Percentiles rank a stretch among this genome's conserved stretches.
Conservation (phyloP, 306 rosid genomes). For the Medicago ruthenica region DNA sequence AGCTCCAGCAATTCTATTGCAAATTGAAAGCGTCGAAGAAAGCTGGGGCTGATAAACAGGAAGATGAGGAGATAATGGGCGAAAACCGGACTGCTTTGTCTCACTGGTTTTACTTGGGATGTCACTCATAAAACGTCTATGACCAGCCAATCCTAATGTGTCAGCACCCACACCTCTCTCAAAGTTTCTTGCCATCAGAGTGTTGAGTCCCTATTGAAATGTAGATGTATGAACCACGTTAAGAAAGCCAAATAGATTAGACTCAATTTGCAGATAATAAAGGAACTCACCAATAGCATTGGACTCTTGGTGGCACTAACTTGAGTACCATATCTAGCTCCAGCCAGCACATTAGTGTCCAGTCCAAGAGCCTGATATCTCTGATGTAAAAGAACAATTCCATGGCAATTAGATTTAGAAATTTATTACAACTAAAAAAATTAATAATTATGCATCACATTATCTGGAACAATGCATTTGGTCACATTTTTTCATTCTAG, state of each 20-base stretch:
- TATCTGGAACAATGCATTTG: not conserved
- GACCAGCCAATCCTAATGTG: constrained; percentile 71
- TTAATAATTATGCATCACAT: constrained; percentile 11
- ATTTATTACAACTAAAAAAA: constrained; percentile 6
- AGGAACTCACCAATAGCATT: constrained; percentile 73
- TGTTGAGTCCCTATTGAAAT: constrained; percentile 71
- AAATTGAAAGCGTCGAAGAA: constrained; percentile 51
- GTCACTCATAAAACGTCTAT: constrained; percentile 70
- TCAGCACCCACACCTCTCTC: constrained; percentile 76
- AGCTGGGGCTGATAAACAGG: constrained; percentile 60
- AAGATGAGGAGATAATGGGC: constrained; percentile 63
- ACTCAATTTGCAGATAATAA: constrained; percentile 16
- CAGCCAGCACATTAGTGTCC: constrained; percentile 68
- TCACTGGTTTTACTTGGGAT: constrained; percentile 62
- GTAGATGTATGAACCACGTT: constrained; percentile 19
- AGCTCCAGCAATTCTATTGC: constrained; percentile 55
- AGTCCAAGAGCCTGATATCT: constrained; percentile 69
- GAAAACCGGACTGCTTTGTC: constrained; percentile 54
- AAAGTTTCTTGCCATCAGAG: constrained; percentile 76
- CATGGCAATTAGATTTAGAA: constrained; percentile 36
- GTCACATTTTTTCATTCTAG: not conserved
- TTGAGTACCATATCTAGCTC: constrained; percentile 72
- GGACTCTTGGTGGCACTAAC: constrained; percentile 84
- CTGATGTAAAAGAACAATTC: constrained; percentile 54
- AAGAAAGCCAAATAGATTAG: constrained; percentile 27